Evolutionary conservation across 2,329 filamentous ascomycete genomes (phyloP), one percentile per base, ranked within the genome.

Genomic region (Graphilbum sp.): DNA sequence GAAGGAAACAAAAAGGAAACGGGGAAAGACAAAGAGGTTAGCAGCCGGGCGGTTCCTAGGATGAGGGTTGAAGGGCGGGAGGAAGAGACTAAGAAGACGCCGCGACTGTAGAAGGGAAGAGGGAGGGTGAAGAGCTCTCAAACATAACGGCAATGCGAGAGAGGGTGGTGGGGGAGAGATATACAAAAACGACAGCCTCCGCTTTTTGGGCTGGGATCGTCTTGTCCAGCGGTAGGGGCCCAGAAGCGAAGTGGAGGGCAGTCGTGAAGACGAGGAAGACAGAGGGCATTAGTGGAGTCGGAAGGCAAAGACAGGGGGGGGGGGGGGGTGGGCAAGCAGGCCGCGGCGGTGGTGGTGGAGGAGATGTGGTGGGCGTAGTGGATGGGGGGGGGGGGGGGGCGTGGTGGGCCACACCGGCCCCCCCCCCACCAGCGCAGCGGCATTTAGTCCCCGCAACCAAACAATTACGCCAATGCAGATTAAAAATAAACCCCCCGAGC

Each of bases 101-200:
- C 69, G 63, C 63, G 64, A 61, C 66, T 64, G 67, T 71, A 63
- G 56, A 63, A 66, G 49, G 54, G 55, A 54, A 59, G 56, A 59
- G 54, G 57, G 58, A 61, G 56, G 59, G 59, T 62, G 46, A 60
- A 58, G 59, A 60, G 54, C 54, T 50, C 55, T 55, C 56, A 59
- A 55, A 52, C 52, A 52, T 47, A 47, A 48, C 50, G 53, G 23
- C 13, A 19, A 21, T n/a, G 35, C 32, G 37, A 30, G 19, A 19
- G 58, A 57, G 61, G 62, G 62, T 63, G 60, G 59, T 60, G 63
- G 59, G 59, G 63, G 59, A 42, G 62, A 63, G 64, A 59, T 64
- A 63, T 63, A 64, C 44, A 34, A 43, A 46, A 37, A n/a, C 33
- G 27, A 41, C 35, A 27, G 24, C 37, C 35, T 44, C 38, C 41